Conservation (phyloP, 2,329 filamentous ascomycete species). For the Colletotrichum sp. region DNA sequence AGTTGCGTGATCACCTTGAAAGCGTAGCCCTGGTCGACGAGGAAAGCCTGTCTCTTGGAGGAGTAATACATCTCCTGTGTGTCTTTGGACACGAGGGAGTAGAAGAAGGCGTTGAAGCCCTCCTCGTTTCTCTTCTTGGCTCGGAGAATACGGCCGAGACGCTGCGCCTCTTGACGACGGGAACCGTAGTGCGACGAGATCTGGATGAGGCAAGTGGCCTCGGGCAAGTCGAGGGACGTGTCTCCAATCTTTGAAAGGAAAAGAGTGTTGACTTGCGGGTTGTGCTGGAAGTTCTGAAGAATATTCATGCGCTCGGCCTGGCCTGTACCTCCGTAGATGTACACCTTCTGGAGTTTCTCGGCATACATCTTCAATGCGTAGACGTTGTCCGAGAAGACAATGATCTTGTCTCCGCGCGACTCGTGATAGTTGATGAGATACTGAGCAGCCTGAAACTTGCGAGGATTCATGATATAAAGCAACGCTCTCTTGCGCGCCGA, state of each 20-base stretch:
- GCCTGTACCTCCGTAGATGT: conserved; percentile 87
- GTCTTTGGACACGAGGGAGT: conserved; percentile 95
- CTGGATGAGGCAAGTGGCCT: conserved; percentile 95
- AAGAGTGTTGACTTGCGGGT: conserved; percentile 86
- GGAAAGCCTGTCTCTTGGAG: conserved; percentile 93
- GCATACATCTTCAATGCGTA: conserved; percentile 90
- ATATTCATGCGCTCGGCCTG: conserved; percentile 87
- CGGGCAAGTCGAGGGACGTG: conserved; percentile 95
- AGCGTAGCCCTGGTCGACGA: conserved; percentile 97
- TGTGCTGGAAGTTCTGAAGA: conserved; percentile 94
- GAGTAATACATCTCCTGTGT: conserved; percentile 99
- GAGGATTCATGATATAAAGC: conserved; percentile 96
- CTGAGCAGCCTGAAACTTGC: conserved; percentile 96
- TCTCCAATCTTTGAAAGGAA: conserved; percentile 98
- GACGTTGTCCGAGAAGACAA: conserved; percentile 97
- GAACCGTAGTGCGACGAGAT: conserved; percentile 98
- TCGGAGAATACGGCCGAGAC: conserved; percentile 89
- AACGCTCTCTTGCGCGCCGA: conserved; percentile 54
- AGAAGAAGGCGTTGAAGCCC: conserved; percentile 99
- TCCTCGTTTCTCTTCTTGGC: conserved; percentile 97
- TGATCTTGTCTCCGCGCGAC: conserved; percentile 92
- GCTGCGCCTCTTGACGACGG: conserved; percentile 93
- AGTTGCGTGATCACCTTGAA: conserved; percentile 99
- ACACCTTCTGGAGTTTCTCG: conserved; percentile 81
- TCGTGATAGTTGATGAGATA: conserved; percentile 99